Percentiles rank a stretch among this genome's conserved stretches.
These are phyloP conservation scores for Ascochyta fabae DNA, from an alignment of 2,329 filamentous ascomycete species.

Conservation along the genomic window DNA sequence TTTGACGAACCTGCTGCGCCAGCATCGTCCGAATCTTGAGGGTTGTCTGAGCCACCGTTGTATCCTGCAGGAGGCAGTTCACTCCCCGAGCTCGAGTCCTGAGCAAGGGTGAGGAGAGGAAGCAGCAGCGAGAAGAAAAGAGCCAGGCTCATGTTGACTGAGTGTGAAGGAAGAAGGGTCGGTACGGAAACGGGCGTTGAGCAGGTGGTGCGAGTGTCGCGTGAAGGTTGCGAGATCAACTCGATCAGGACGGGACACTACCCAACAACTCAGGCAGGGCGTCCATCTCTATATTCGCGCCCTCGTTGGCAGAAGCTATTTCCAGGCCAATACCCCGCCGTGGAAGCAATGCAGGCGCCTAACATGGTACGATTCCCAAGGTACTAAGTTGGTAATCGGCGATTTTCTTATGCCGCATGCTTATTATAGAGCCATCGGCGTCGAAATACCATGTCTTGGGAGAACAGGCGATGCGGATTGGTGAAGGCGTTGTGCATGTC, in stretches of 20 bases:
- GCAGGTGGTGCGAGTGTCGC: slow-evolving; percentile 38
- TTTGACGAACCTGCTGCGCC: slow-evolving; percentile 71
- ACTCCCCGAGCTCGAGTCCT: slow-evolving; percentile 27
- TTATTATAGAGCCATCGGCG: slow-evolving; percentile 41
- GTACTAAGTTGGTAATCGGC: slow-evolving; percentile 1
- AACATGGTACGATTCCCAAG: slow-evolving; percentile 36
- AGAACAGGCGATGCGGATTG: slow-evolving; percentile 37
- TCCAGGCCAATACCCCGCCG: slow-evolving; percentile 40
- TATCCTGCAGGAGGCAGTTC: slow-evolving; percentile 39
- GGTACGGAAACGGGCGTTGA: slow-evolving; percentile 21
- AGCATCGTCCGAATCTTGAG: slow-evolving; percentile 49
- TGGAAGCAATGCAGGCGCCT: slow-evolving; percentile 34
- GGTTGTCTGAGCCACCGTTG: slow-evolving; percentile 48
- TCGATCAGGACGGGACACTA: slow-evolving; percentile 25
- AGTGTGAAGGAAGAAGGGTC: slow-evolving; percentile 22
- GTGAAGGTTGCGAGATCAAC: slow-evolving; percentile 40
- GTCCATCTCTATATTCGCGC: slow-evolving; percentile 46
- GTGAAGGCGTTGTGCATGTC: slow-evolving; percentile 27
- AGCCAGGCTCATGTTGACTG: slow-evolving; percentile 36
- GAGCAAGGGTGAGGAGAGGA: slow-evolving; percentile 38
- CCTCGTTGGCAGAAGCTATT: slow-evolving; percentile 24
- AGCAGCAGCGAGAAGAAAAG: slow-evolving; percentile 35
- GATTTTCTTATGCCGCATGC: slow-evolving; percentile 24
- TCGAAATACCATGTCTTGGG: slow-evolving; percentile 36
- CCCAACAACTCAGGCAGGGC: slow-evolving; percentile 33